These are phyloP conservation scores for Exophiala xenobiotica DNA, from an alignment of 2,329 filamentous ascomycete genomes.

Conservation along the genomic window DNA sequence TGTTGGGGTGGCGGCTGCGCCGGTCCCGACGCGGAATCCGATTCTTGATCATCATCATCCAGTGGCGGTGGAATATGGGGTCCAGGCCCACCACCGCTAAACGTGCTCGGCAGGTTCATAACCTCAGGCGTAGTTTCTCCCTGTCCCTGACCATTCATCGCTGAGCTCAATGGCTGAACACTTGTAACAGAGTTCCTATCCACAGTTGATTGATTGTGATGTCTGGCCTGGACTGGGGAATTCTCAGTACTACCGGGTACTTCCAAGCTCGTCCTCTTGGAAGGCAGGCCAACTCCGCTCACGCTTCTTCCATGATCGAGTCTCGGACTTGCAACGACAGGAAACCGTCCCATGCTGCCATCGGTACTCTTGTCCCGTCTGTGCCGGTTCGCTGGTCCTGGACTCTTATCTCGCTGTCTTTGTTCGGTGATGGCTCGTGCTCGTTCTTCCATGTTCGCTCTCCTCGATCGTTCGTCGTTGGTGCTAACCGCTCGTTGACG, in stretches of 20 bases:
- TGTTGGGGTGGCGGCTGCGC: constrained; percentile 24
- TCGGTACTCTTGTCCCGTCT: constrained; percentile 76
- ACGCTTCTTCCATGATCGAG: constrained; percentile 46
- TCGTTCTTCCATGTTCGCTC: constrained; percentile 90
- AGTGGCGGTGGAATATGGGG: constrained; percentile 37
- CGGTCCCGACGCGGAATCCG: too few species aligned
- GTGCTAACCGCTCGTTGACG: constrained; percentile 58
- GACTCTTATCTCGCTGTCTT: constrained; percentile 72
- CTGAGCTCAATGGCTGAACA: constrained; percentile 2
- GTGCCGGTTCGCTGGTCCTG: constrained; percentile 57
- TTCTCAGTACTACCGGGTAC: constrained; percentile 65
- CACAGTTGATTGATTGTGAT: constrained; percentile 16
- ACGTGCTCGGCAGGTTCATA: constrained; percentile 33
- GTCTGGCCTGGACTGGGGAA: constrained; percentile 42
- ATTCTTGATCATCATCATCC: constrained; percentile 31
- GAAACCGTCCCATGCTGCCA: constrained; percentile 49
- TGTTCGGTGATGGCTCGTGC: constrained; percentile 74
- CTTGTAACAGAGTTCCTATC: constrained; percentile 27
- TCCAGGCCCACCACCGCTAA: constrained; percentile 26
- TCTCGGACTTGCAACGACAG: constrained; percentile 84
- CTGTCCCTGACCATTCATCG: constrained; percentile 2
- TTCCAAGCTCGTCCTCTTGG: constrained; percentile 69
- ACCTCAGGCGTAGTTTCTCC: constrained; percentile 43
- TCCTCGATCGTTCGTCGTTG: constrained; percentile 94
- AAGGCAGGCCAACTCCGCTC: constrained; percentile 44